Base-by-base conservation (phyloP, 768 basidiomycete genomes). In the Lepiota venenata region DNA sequence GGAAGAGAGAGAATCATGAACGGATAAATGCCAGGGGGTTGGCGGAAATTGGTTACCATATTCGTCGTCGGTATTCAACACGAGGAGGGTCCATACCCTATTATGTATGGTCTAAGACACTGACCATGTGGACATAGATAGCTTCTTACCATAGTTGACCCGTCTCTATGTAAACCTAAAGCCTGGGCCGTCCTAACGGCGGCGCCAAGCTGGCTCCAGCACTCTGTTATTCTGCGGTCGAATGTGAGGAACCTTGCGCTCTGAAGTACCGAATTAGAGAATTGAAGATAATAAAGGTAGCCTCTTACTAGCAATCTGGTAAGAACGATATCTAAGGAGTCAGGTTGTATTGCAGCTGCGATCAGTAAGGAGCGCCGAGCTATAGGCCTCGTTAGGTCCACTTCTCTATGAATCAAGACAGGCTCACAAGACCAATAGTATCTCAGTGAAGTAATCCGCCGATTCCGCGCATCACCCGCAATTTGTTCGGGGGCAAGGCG, bases 361-460 rank as follows among this genome's bases (percentile, higher is more conserved):
- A 97, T 90, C 25, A 98, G 76, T 45, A 98, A 78, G 9, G 91
- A 90, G 41, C 93, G 78, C 48, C 94, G 85, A 43, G 93, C 93
- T 95, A 62, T 48, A 27, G 32, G 39, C 40, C 43, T 32, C 18
- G 47, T 9, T 43, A 52, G 56, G 58, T 51, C 61, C 15, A 66
- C 27, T 61, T 46, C 37, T 36, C 41, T 39, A 50, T 42, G 8
- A 27, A 21, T 16, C 37, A 27, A 15, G 45, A 43, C 42, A n/a
- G 36, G 21, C 93, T 71, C 65, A 95, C 93, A 95, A 51, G 88
- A 91, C 94, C 94, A 98, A 65, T 97, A 96, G 73, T 93, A 96
- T 57, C 93, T 82, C 47, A 93, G 72, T 36, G 92, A 93, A 7
- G 88, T 92, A 22, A 93, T 74, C 63, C 89, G 79, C 50, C 89